Conservation (phyloP, 1,284 basidiomycete genomes). For the Afroboletus lepidellus region DNA sequence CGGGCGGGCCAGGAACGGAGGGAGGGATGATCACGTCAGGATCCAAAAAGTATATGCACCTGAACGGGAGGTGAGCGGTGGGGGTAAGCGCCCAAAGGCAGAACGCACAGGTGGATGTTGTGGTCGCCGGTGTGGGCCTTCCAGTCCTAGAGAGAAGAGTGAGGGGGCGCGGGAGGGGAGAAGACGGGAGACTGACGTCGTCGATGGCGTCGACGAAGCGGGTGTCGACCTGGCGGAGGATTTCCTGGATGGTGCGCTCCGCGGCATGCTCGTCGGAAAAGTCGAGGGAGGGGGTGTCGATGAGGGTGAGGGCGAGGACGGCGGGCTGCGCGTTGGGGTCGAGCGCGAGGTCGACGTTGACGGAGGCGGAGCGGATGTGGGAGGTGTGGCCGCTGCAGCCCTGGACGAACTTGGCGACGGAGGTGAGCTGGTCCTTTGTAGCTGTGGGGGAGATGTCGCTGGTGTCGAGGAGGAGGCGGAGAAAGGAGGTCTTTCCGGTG, state of each 20-base stretch:
- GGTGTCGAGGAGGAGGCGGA: conserved; percentile 75
- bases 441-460: conserved; percentile 56
- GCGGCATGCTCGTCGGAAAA: conserved; percentile 57
- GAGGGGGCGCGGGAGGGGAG: conserved; percentile 9
- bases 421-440: conserved; percentile 66
- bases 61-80: conserved; percentile 36
- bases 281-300: conserved; percentile 78
- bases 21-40: conserved; percentile 72
- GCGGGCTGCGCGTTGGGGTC: conserved; percentile 43
- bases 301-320: conserved; percentile 61
- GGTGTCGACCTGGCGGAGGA: conserved; percentile 62
- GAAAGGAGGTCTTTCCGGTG: conserved; percentile 80
- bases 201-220: conserved; percentile 66
- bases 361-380: conserved; percentile 61
- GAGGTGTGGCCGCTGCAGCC: conserved; percentile 65
- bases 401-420: conserved; percentile 75
- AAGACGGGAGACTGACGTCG: conserved; percentile 52
- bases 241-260: conserved; percentile 60
- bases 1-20: conserved; percentile 57
- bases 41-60: conserved; percentile 80
- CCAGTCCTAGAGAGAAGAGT: conserved; percentile 50
- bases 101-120: conserved; percentile 75
- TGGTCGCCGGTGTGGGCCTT: conserved; percentile 65
- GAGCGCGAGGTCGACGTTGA: conserved; percentile 62
- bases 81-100: conserved; percentile 23